Base-by-base conservation (phyloP, 2,329 filamentous ascomycete genomes). In the Neonectria hederae region DNA sequence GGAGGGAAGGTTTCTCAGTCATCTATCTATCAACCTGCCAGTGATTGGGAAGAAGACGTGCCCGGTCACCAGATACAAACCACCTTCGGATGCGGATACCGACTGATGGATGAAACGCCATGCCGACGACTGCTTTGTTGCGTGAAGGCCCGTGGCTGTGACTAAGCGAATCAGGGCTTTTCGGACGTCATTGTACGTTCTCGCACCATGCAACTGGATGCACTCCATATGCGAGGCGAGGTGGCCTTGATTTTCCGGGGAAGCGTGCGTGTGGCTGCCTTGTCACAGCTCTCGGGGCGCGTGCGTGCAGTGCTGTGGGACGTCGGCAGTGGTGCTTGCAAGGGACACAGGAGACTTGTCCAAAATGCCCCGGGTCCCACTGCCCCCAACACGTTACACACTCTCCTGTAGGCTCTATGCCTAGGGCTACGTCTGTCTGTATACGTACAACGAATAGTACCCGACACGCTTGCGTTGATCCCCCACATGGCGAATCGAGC, bases 171-270 rank as follows among this genome's bases (percentile, higher is more conserved):
- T 32, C 46, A 28, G 52, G 53, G 65, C 54, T 62, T 53, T 42
- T 55, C 59, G 55, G 52, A 74, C 69, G 70, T 74, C 72, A 69
- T 72, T 65, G 52, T 65, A 68, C 48, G 26, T 51, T 51, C 65
- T 58, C 69, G 54, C 43, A 42, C 55, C 63, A 69, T 69, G 66
- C 67, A 68, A 66, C 60, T 59, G 35, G 59, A 66, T 65, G 69
- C 63, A 62, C 68, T 73, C 65, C 68, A 69, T 68, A 63, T 73
- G 69, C 66, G 63, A 70, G 66, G 65, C 67, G 61, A 65, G 66
- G 59, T 65, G 43, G 69, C 65, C 69, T 65, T 66, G 59, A 61
- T 70, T 74, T 72, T 72, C 68, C 66, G 68, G 71, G 71, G 69
- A 71, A 71, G 59, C 59, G 57, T 70, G 63, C 63, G 60, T 57